Percentiles rank a stretch among this genome's conserved stretches.
These are phyloP conservation scores for Ceratocystis cacaofunesta DNA, from an alignment of 2,329 filamentous ascomycete genomes.

Conservation along the genomic window DNA sequence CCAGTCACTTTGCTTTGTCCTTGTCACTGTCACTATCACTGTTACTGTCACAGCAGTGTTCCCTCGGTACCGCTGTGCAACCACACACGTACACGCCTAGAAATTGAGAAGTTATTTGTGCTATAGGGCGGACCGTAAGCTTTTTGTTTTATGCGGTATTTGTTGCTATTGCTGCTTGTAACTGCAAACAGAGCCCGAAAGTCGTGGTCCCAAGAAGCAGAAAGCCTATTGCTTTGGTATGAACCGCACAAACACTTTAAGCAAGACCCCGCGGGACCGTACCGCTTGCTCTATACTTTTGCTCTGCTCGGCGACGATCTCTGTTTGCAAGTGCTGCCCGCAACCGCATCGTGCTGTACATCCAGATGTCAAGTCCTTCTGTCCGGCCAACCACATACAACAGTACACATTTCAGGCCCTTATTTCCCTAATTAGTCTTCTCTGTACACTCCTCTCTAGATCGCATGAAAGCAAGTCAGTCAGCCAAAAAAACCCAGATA, in stretches of 20 bases:
- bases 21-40: neutral
- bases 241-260: too few relatives aligned
- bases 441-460: neutral
- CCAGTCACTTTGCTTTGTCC: neutral
- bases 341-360: neutral
- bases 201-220: neutral
- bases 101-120: neutral
- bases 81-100: neutral
- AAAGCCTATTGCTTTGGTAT: too few relatives aligned
- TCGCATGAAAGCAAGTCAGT: neutral
- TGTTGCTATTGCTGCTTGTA: neutral
- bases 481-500: neutral
- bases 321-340: neutral
- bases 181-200: neutral
- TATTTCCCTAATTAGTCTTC: neutral
- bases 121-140: too few relatives aligned
- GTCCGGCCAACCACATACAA: neutral
- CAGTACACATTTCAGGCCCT: neutral
- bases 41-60: neutral
- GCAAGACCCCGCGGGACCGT: too few relatives aligned
- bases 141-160: neutral
- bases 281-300: neutral
- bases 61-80: neutral
- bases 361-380: neutral
- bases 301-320: neutral